Percentiles rank a stretch among this genome's conserved stretches.
phyloP scores from a whole-genome alignment of 805 yeast species.

The Metschnikowia kunwiensis region DNA sequence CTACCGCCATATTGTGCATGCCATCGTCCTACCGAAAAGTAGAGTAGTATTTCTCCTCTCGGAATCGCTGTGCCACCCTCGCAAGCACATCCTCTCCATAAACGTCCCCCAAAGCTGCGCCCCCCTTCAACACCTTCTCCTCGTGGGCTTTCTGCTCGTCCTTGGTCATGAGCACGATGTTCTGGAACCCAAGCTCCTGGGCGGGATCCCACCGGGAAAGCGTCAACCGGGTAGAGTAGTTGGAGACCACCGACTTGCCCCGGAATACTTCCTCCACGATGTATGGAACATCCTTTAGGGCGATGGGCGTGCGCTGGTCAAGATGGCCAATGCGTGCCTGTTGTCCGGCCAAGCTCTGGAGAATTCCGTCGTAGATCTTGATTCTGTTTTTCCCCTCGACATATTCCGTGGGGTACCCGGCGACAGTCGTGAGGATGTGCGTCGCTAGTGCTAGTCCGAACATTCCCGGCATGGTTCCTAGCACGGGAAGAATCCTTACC shows the following conservation, averaged over 20 bases:
- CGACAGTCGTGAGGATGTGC: slow-evolving; percentile 68
- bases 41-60: slow-evolving; percentile 72
- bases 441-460: slow-evolving; percentile 92
- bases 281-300: slow-evolving; percentile 72
- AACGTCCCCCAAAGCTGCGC: slow-evolving; percentile 58
- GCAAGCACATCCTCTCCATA: slow-evolving; percentile 59
- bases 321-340: slow-evolving; percentile 69
- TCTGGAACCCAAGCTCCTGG: slow-evolving; percentile 63
- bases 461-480: slow-evolving; percentile 96
- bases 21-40: slow-evolving; percentile 16
- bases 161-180: slow-evolving; percentile 82
- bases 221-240: slow-evolving; percentile 74
- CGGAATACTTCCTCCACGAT: slow-evolving; percentile 88
- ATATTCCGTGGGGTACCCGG: slow-evolving; percentile 90
- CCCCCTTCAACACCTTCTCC: slow-evolving; percentile 64
- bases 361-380: slow-evolving; percentile 78
- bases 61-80: slow-evolving; percentile 58
- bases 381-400: slow-evolving; percentile 85
- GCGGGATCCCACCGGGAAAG: slow-evolving; percentile 82
- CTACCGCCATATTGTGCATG: no score
- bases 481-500: slow-evolving; percentile 90
- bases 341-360: slow-evolving; percentile 84
- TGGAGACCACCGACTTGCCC: slow-evolving; percentile 86
- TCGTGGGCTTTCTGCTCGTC: slow-evolving; percentile 86
- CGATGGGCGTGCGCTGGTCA: slow-evolving; percentile 74